A percentile compares a stretch with the other conserved stretches of the same genome.
Conservation (phyloP, 2,329 filamentous ascomycete species). For the Fusarium paranaense region DNA sequence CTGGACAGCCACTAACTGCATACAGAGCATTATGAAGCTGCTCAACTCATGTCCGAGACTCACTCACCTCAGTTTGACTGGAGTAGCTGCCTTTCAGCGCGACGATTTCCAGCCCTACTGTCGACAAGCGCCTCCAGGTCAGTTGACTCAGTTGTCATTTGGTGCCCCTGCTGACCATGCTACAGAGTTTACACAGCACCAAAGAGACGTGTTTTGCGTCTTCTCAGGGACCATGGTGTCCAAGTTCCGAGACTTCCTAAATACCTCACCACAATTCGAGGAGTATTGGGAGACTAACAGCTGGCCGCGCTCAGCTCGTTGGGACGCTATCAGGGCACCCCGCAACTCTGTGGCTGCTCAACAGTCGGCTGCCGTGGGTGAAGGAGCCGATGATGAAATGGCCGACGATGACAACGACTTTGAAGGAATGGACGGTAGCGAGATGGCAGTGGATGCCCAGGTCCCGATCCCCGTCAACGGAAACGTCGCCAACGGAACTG, state of each 20-base stretch:
- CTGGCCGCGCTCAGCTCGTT: conserved; percentile 20
- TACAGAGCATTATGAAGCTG: conserved; percentile 86
- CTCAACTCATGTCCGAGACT: conserved; percentile 92
- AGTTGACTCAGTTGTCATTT: conserved; percentile 30
- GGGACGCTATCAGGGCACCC: conserved; percentile 10
- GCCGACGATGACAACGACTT: conserved; percentile 59
- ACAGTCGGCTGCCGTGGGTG: conserved; percentile 35
- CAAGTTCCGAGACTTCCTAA: conserved; percentile 82
- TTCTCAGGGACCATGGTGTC: conserved; percentile 90
- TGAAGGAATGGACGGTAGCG: conserved; percentile 54
- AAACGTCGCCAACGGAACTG: conserved; percentile 18
- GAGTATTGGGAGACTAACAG: conserved; percentile 52
- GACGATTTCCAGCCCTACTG: conserved; percentile 89
- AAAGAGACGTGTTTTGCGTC: conserved; percentile 95
- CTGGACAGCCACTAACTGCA: conserved; percentile 25
- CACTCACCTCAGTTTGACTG: conserved; percentile 94
- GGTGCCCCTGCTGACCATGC: conserved; percentile 39
- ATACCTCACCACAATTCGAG: conserved; percentile 63
- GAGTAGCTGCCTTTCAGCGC: conserved; percentile 89
- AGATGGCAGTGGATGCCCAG: conserved; percentile 52
- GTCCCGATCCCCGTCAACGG: conserved; percentile 41
- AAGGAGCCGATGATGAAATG: conserved; percentile 57
- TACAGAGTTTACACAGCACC: conserved; percentile 91
- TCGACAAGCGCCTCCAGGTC: conserved; percentile 82
- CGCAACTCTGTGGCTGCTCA: conserved; percentile 15